Base-by-base conservation (phyloP, 2,329 filamentous ascomycete genomes). In the Lizonia empirigonia region DNA sequence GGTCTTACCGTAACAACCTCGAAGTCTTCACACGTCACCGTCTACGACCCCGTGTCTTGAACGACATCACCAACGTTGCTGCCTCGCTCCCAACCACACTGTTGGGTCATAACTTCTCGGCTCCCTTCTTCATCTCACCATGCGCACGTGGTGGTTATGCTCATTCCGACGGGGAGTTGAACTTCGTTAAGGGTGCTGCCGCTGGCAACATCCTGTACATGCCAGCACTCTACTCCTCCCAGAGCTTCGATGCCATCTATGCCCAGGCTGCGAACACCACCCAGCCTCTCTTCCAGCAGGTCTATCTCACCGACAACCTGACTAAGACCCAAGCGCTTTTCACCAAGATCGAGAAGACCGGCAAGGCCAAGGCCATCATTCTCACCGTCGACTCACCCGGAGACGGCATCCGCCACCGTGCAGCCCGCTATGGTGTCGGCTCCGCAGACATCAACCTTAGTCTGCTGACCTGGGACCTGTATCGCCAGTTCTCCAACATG, bases 1-100 rank as follows among this genome's bases (percentile, higher is more conserved):
- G 77, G 76, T 72, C 75, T 1, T 83, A 82, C 68, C 75, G 81
- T 39, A 82, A 82, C 67, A 84, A 84, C 68, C 74, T 83, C 5
- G 82, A 84, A 67, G 74, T 78, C 22, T 84, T 76, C 67, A 70
- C 74, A 53, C 76, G 79, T 12, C 80, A 79, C 60, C 71, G 71
- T 39, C 70, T 83, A 33, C 74, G 77, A 40, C 79, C 81, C 7
- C 74, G 79, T 42, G 73, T 77, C 19, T 70, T 84, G 68, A 68
- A 76, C n/a, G 80, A 83, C 58, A 76, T 83, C 50, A 70, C 65
- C 36, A 68, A 71, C 16, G 64, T 75, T 35, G 74, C 77, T 53
- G 44, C 48, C 0, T 50, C 65, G 0, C 45, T 70, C 7, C 74
- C 73, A 13, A 82, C 80, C 5, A 80, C 75, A 15, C 78, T 83